phyloP scores from a whole-genome alignment of 2,329 filamentous ascomycete genomes.

The Zymoseptoria tritici region DNA sequence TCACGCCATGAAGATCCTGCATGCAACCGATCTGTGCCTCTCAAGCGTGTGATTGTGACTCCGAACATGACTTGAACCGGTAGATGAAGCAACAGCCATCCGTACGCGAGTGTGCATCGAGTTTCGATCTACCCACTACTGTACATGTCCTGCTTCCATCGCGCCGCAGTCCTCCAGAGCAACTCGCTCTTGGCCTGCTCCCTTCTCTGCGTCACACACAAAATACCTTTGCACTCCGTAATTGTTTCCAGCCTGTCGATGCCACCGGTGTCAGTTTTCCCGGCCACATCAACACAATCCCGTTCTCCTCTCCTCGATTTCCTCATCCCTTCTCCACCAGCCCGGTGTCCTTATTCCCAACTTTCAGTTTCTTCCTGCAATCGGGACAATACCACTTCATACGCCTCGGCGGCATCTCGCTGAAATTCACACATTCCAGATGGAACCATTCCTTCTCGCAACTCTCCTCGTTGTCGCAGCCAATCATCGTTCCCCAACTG shows the following conservation, averaged over 20 bases:
- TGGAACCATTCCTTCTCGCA: conserved; percentile 85
- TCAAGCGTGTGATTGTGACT: background rate
- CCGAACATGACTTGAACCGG: background rate
- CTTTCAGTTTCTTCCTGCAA: conserved; percentile 50
- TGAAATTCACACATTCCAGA: conserved; percentile 65
- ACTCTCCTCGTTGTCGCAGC: conserved; percentile 69
- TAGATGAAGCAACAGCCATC: no score
- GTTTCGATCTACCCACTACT: no score
- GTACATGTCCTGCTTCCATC: background rate
- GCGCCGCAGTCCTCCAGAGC: background rate
- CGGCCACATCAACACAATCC: background rate
- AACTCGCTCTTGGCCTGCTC: no score
- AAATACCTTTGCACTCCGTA: background rate
- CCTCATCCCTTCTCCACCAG: conserved; percentile 17
- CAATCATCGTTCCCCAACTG: conserved; percentile 76
- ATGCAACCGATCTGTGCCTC: background rate
- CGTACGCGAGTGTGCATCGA: background rate
- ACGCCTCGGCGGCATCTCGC: conserved; percentile 60
- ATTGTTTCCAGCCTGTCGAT: background rate
- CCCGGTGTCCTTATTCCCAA: conserved; percentile 26
- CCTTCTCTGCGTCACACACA: background rate
- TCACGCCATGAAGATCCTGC: background rate
- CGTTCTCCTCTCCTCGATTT: background rate
- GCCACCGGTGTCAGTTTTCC: background rate
- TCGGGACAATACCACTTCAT: conserved; percentile 82